Evolutionary conservation across 176 grass and related monocot species (phyloP).

Genomic region (Chloris gayana): DNA sequence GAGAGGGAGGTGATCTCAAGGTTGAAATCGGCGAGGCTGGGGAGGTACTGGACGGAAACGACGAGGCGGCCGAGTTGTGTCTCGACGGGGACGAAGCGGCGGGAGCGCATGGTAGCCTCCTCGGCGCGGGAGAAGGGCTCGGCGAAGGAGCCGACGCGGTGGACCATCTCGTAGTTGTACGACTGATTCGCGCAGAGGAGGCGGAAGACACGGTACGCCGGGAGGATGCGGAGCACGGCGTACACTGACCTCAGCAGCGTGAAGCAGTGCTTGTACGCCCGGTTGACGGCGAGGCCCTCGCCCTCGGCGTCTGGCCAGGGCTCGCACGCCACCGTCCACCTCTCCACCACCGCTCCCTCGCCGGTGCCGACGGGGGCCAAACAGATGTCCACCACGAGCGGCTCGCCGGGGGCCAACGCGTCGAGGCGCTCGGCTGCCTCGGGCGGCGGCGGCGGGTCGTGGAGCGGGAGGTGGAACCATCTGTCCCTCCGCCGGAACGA

Average conservation of each 20-base stretch:
- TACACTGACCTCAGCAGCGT: conserved; percentile 79
- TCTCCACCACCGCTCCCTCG: conserved; percentile 57
- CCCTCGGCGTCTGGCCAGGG: conserved; percentile 47
- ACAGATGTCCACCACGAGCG: conserved; percentile 66
- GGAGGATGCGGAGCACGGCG: conserved; percentile 66
- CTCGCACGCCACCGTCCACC: conserved; percentile 77
- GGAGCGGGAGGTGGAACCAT: conserved; percentile 77
- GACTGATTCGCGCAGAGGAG: conserved; percentile 69
- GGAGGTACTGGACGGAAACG: conserved; percentile 78
- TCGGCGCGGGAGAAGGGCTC: conserved; percentile 75
- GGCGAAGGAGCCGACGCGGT: conserved; percentile 63
- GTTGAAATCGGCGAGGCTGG: conserved; percentile 66
- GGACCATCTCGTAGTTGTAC: conserved; percentile 87
- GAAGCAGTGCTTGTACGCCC: conserved; percentile 75
- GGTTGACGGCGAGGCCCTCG: conserved; percentile 59
- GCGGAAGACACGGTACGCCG: conserved; percentile 72
- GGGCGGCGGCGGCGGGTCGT: conserved; percentile 57
- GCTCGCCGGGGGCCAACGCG: conserved; percentile 44
- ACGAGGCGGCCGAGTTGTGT: conserved; percentile 74
- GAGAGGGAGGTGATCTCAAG: conserved; percentile 73
- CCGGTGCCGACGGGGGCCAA: conserved; percentile 42
- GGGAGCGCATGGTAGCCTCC: conserved; percentile 56
- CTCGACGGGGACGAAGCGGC: conserved; percentile 68
- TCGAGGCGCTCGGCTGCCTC: conserved; percentile 52
- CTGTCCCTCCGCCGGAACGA: conserved; percentile 55